Percentiles rank a stretch among this genome's conserved stretches.
Conservation (phyloP, 768 basidiomycete genomes). For the Xerocomellus dryophilus region DNA sequence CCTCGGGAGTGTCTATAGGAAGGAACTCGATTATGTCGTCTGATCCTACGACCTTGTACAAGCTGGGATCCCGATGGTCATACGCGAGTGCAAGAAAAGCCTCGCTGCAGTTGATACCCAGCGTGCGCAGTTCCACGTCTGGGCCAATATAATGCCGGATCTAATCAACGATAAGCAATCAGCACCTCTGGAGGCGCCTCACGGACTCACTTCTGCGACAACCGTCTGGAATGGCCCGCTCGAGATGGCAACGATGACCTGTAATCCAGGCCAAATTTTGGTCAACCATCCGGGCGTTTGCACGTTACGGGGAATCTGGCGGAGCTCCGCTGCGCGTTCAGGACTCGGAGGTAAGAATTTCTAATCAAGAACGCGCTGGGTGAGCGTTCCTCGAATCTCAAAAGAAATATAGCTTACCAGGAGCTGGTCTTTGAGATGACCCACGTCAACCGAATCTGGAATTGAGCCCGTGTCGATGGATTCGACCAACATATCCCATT, state of each 20-base stretch:
- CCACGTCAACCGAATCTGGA: constrained; percentile 13
- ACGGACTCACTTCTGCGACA: constrained; percentile 16
- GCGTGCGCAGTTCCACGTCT: constrained; percentile 17
- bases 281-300: constrained; percentile 19
- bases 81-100: constrained; percentile 22
- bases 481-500: constrained; percentile 21
- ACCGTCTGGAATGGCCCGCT: constrained; percentile 25
- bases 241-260: constrained; percentile 17
- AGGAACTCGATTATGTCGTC: constrained; percentile 26
- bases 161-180: constrained; percentile 1
- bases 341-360: constrained; percentile 17
- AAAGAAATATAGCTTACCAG: neutral
- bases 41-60: constrained; percentile 24
- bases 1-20: constrained; percentile 18
- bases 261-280: constrained; percentile 20
- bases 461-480: constrained; percentile 16
- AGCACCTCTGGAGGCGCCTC: neutral
- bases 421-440: constrained; percentile 14
- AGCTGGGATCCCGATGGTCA: constrained; percentile 21
- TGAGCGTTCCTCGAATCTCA: neutral
- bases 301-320: constrained; percentile 3
- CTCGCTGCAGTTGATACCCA: constrained; percentile 25
- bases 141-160: constrained; percentile 17
- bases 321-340: constrained; percentile 16
- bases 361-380: neutral